These are phyloP conservation scores for Solanum bulbocastanum DNA, from an alignment of 257 asterid species.

Conservation along the genomic window DNA sequence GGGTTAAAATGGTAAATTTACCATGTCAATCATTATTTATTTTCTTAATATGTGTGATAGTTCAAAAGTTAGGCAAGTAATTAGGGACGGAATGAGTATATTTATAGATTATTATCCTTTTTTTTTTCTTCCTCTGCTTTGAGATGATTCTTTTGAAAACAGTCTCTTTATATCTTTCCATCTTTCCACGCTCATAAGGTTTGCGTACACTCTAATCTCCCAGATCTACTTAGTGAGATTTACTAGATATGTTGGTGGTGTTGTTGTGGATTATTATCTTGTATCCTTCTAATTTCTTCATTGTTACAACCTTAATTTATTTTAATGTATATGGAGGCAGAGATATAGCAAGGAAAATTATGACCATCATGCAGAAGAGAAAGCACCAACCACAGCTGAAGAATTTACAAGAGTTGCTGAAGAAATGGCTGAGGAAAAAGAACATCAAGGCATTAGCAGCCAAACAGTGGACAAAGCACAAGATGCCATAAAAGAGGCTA, in stretches of 20 bases:
- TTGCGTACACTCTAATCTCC: fast-evolving
- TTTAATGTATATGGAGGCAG: not conserved
- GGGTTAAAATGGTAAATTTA: too few relatives aligned
- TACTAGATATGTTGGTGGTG: too few relatives aligned
- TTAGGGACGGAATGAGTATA: fast-evolving
- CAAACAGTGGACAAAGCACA: constrained; percentile 3
- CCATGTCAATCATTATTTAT: not conserved
- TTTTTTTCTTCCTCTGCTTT: not conserved
- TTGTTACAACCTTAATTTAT: not conserved
- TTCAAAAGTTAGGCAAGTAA: too few relatives aligned
- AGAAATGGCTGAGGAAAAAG: constrained; percentile 1
- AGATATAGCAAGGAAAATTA: not conserved
- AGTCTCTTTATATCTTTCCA: too few relatives aligned
- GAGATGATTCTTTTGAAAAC: too few relatives aligned
- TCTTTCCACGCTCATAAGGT: not conserved
- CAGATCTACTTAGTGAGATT: too few relatives aligned
- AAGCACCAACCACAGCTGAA: constrained; percentile 15
- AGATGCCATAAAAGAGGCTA: not conserved
- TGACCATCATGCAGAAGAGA: not conserved
- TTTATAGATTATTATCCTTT: not conserved
- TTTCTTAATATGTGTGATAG: fast-evolving
- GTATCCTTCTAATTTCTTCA: not conserved
- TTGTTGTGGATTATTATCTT: not conserved
- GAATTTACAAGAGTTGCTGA: constrained; percentile 17
- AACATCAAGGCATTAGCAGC: not conserved